A percentile compares a stretch with the other conserved stretches of the same genome.
Evolutionary conservation across 2,329 filamentous ascomycete species (phyloP).

Genomic region (Aspergillus alliaceus): DNA sequence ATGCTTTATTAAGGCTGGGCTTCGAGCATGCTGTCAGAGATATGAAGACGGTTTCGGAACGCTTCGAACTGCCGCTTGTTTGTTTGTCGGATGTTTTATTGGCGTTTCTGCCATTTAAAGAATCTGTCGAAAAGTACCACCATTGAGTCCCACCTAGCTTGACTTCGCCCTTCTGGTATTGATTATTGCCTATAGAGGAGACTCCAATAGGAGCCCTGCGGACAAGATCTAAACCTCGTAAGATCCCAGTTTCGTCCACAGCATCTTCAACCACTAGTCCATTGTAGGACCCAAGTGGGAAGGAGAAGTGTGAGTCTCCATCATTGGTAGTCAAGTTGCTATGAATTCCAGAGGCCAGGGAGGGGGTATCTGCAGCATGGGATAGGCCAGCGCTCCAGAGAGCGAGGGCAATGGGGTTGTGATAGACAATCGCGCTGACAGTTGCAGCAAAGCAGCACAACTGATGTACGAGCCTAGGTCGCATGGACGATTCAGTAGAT

Average conservation of each 20-base stretch:
- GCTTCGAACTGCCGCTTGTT: slow-evolving; percentile 24
- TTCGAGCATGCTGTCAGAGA: slow-evolving; percentile 85
- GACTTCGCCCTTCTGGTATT: slow-evolving; percentile 60
- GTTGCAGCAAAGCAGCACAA: slow-evolving; percentile 73
- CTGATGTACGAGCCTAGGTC: slow-evolving; percentile 60
- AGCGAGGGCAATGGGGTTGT: slow-evolving; percentile 62
- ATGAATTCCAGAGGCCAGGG: slow-evolving; percentile 46
- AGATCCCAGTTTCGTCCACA: slow-evolving; percentile 30
- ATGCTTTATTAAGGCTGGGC: slow-evolving; percentile 57
- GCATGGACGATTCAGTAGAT: slow-evolving; percentile 32
- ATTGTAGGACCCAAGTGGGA: slow-evolving; percentile 29
- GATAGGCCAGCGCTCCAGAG: slow-evolving; percentile 64
- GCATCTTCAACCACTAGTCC: slow-evolving; percentile 32
- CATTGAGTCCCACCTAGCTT: slow-evolving; percentile 61
- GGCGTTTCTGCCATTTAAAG: slow-evolving; percentile 50
- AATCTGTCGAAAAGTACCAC: slow-evolving; percentile 63
- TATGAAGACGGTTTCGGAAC: slow-evolving; percentile 65
- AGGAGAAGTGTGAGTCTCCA: slow-evolving; percentile 24
- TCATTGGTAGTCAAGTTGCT: slow-evolving; percentile 48
- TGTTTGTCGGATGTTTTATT: slow-evolving; percentile 34
- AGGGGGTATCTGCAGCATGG: slow-evolving; percentile 57
- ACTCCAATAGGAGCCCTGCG: slow-evolving; percentile 55
- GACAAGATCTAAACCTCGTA: slow-evolving; percentile 49
- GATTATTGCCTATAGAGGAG: slow-evolving; percentile 63
- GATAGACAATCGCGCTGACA: slow-evolving; percentile 58